These are phyloP conservation scores for Tetrastigma voinierianum DNA, from an alignment of 164 flowering plant genomes.

Conservation along the genomic window DNA sequence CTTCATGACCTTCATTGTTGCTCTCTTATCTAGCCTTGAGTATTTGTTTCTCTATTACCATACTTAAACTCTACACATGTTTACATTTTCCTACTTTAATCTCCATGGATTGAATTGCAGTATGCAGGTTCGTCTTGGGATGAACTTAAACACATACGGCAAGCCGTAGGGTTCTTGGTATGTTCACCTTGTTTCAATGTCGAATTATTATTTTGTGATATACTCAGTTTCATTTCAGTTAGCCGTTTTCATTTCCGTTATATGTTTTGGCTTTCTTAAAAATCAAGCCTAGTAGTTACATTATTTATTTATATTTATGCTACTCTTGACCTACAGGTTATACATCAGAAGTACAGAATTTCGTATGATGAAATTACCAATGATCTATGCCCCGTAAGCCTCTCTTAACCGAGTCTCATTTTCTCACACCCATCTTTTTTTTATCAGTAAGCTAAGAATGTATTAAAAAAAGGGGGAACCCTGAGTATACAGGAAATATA, in stretches of 20 bases:
- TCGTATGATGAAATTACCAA: conserved; percentile 67
- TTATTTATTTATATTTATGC: neutral
- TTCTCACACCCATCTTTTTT: conserved; percentile 3
- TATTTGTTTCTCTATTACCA: neutral
- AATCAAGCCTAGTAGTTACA: too few relatives aligned
- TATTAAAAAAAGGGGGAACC: too few relatives aligned
- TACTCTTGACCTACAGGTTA: conserved; percentile 43
- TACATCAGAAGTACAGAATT: conserved; percentile 72
- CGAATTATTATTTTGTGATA: neutral
- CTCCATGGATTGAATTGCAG: conserved; percentile 42
- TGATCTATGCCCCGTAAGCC: conserved; percentile 66
- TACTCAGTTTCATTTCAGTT: neutral
- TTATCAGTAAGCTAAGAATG: too few relatives aligned
- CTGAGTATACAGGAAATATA: too few relatives aligned
- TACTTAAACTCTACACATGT: neutral
- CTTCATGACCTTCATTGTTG: neutral
- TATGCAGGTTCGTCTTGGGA: conserved; percentile 80
- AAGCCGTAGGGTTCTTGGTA: conserved; percentile 79
- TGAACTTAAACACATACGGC: conserved; percentile 67
- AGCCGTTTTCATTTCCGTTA: neutral
- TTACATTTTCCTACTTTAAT: neutral
- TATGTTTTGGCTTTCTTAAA: neutral
- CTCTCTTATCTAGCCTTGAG: neutral
- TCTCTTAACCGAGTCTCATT: conserved; percentile 14
- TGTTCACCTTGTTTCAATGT: conserved; percentile 10